Conservation (phyloP, 225 moss, liverwort and hornwort genomes). For the Pseudoscleropodium purum region DNA sequence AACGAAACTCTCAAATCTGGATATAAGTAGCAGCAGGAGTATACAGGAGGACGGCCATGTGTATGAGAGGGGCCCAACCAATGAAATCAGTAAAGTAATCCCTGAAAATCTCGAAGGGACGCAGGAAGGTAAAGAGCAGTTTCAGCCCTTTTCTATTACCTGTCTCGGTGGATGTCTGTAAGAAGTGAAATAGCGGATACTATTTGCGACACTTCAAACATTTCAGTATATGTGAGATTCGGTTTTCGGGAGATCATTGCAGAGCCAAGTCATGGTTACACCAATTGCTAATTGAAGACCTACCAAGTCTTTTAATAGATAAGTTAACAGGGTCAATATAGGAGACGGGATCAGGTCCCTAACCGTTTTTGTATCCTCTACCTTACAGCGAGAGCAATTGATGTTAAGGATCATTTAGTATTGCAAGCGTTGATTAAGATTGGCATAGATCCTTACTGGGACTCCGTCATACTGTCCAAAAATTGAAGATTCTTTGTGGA, state of each 20-base stretch:
- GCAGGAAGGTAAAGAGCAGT: conserved; percentile 13
- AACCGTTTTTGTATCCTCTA: not conserved
- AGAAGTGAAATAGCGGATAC: not conserved
- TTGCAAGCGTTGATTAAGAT: not conserved
- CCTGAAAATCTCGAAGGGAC: not conserved
- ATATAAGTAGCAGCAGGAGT: not conserved
- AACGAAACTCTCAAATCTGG: conserved; percentile 14
- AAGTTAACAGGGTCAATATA: not conserved
- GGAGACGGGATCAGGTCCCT: too few species aligned
- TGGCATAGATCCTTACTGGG: not conserved
- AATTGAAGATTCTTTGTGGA: not conserved
- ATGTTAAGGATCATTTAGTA: not conserved
- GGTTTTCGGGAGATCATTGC: not conserved
- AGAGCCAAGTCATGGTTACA: not conserved
- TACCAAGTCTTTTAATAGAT: not conserved
- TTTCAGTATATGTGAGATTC: not conserved
- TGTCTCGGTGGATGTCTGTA: not conserved
- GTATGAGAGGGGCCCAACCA: not conserved
- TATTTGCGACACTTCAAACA: not conserved
- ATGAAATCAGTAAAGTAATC: not conserved
- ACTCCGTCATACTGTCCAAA: not conserved
- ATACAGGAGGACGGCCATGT: not conserved
- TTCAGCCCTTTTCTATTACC: not conserved
- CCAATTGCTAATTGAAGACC: not conserved
- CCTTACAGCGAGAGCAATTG: not conserved